A percentile compares a stretch with the other conserved stretches of the same genome.
Evolutionary conservation across 1,284 basidiomycete genomes (phyloP).

Genomic region (Sanghuangporus weigelae): DNA sequence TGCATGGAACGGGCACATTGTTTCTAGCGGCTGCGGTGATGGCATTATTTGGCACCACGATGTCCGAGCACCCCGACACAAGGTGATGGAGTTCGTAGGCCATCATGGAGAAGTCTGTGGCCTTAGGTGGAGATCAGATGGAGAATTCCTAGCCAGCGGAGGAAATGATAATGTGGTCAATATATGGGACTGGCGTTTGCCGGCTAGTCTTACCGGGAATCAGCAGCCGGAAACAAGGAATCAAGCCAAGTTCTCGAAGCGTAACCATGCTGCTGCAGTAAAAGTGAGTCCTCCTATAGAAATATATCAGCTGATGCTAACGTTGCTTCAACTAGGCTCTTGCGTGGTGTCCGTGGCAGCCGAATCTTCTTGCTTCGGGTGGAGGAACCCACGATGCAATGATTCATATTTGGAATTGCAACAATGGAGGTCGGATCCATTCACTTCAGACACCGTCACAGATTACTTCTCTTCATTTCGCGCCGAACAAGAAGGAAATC

Average conservation of each 20-base stretch:
- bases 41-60: constrained; percentile 95
- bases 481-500: constrained; percentile 86
- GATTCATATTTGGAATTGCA: constrained; percentile 91
- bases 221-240: constrained; percentile 63
- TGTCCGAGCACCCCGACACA: constrained; percentile 81
- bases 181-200: constrained; percentile 84
- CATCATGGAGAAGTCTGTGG: constrained; percentile 91
- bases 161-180: constrained; percentile 97
- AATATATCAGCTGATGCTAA: background rate
- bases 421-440: constrained; percentile 84
- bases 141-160: constrained; percentile 87
- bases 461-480: constrained; percentile 90
- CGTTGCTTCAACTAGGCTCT: constrained; percentile 54
- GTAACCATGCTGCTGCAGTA: constrained; percentile 92
- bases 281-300: constrained; percentile 44
- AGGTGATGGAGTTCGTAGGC: constrained; percentile 83
- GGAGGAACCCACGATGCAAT: constrained; percentile 94
- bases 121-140: constrained; percentile 76
- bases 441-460: constrained; percentile 83
- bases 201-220: constrained; percentile 24
- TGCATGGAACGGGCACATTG: constrained; percentile 81
- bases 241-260: constrained; percentile 84
- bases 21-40: constrained; percentile 86
- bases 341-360: constrained; percentile 98
- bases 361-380: constrained; percentile 86